Conservation (phyloP, 805 yeast genomes). For the Ogataea sp. region DNA sequence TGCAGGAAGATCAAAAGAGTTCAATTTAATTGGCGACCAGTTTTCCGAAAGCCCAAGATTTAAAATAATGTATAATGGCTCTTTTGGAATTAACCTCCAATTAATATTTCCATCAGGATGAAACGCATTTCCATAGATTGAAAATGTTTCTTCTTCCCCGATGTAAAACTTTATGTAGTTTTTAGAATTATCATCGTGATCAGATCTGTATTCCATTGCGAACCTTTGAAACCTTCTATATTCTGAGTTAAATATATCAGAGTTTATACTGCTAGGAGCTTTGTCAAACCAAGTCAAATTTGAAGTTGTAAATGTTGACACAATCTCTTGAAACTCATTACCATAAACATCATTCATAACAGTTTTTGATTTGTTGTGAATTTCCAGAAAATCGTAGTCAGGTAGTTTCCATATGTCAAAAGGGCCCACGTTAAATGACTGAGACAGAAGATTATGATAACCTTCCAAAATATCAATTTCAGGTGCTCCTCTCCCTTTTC, state of each 20-base stretch:
- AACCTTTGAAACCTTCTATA: conserved; percentile 22
- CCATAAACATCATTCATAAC: conserved; percentile 85
- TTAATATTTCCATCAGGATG: conserved; percentile 48
- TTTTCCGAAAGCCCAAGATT: conserved; percentile 70
- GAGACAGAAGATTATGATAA: conserved; percentile 76
- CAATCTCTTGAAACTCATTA: conserved; percentile 90
- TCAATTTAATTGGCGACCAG: conserved; percentile 34
- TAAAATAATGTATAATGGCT: conserved; percentile 76
- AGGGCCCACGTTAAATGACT: conserved; percentile 89
- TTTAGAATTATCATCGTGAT: conserved; percentile 10
- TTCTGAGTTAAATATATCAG: background rate
- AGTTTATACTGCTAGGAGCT: conserved; percentile 1
- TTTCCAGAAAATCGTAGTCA: conserved; percentile 71
- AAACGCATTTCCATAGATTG: conserved; percentile 25
- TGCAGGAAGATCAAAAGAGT: conserved; percentile 27
- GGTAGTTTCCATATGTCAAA: conserved; percentile 92
- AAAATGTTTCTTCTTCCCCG: conserved; percentile 22
- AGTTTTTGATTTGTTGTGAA: conserved; percentile 62
- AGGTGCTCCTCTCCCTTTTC: conserved; percentile 90
- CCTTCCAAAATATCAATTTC: conserved; percentile 92
- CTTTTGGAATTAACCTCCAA: conserved; percentile 68
- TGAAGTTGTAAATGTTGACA: conserved; percentile 73
- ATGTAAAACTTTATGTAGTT: conserved; percentile 29
- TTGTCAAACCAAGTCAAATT: conserved; percentile 73
- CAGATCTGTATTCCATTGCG: conserved; percentile 28